Percentiles rank a stretch among this genome's conserved stretches.
phyloP scores from a whole-genome alignment of 768 basidiomycete species.

The Lepiota brunneoincarnata region DNA sequence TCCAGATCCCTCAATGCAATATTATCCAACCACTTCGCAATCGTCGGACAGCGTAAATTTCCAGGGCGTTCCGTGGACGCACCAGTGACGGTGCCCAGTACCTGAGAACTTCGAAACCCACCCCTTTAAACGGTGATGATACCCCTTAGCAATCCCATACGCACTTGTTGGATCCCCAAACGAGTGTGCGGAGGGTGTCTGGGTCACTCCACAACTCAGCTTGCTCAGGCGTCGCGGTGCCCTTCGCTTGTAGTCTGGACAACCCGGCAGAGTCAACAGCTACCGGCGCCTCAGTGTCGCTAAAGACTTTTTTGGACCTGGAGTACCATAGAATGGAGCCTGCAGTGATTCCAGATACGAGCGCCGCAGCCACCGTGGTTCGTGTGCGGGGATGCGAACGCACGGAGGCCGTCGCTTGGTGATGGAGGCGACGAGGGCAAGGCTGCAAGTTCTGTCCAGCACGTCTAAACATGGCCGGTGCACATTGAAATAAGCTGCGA shows the following conservation, averaged over 20 bases:
- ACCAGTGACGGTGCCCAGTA: slow-evolving; percentile 40
- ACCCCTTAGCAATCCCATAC: slow-evolving; percentile 16
- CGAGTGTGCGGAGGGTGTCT: slow-evolving; percentile 43
- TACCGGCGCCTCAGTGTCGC: slow-evolving; percentile 20
- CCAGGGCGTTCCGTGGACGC: slow-evolving; percentile 28
- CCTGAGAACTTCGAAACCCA: slow-evolving; percentile 27
- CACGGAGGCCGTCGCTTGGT: slow-evolving; percentile 18
- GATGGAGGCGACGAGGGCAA: slow-evolving; percentile 23
- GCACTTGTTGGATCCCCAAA: slow-evolving; percentile 79
- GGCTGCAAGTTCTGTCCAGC: slow-evolving; percentile 21
- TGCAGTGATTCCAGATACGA: slow-evolving; percentile 29
- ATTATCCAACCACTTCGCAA: slow-evolving; percentile 58
- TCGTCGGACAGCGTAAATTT: slow-evolving; percentile 45
- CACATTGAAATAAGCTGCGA: background rate
- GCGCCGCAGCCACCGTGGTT: slow-evolving; percentile 15
- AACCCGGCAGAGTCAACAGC: slow-evolving; percentile 12
- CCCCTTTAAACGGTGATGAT: background rate
- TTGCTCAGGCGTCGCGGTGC: slow-evolving; percentile 11
- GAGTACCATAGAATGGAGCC: slow-evolving; percentile 40
- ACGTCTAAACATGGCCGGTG: slow-evolving; percentile 26
- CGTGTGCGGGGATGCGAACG: slow-evolving; percentile 8
- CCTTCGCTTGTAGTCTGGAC: slow-evolving; percentile 13
- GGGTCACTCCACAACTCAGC: slow-evolving; percentile 17
- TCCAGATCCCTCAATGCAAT: slow-evolving; percentile 73
- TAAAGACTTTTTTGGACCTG: slow-evolving; percentile 27